These are phyloP conservation scores for Rossbeevera mucosa DNA, from an alignment of 768 basidiomycete species.

Conservation along the genomic window DNA sequence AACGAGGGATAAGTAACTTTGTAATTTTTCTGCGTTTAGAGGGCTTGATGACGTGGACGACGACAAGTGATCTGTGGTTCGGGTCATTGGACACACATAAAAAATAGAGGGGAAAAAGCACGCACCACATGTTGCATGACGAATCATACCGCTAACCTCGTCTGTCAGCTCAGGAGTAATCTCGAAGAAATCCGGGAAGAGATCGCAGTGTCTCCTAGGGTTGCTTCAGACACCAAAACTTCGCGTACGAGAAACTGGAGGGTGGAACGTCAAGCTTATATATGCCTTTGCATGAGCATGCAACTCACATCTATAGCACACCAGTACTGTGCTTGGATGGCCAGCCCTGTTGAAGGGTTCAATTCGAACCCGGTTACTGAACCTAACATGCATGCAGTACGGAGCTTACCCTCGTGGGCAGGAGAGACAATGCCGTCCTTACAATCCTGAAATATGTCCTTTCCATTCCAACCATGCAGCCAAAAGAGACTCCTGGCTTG, in stretches of 20 bases:
- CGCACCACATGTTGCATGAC: slow-evolving; percentile 27
- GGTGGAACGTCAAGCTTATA: slow-evolving; percentile 5
- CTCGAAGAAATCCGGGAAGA: slow-evolving; percentile 24
- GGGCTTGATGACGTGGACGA: slow-evolving; percentile 23
- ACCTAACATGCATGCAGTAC: too few species aligned
- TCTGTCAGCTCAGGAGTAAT: slow-evolving; percentile 23
- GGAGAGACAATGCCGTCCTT: too few species aligned
- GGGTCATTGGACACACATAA: background rate
- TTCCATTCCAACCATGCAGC: slow-evolving; percentile 32
- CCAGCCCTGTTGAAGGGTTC: slow-evolving; percentile 23
- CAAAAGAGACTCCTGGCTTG: slow-evolving; percentile 40
- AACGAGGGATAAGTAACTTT: slow-evolving; percentile 22
- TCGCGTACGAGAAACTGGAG: background rate
- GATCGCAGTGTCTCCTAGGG: slow-evolving; percentile 28
- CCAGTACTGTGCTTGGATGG: slow-evolving; percentile 36
- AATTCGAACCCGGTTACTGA: too few species aligned
- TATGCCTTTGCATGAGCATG: background rate
- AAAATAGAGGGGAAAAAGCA: background rate
- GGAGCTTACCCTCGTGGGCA: slow-evolving; percentile 2
- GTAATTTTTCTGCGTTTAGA: slow-evolving; percentile 13
- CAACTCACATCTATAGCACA: slow-evolving; percentile 14
- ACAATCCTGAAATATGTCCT: too few species aligned
- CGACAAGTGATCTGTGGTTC: slow-evolving; percentile 23
- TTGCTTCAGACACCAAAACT: background rate
- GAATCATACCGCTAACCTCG: slow-evolving; percentile 21